Evolutionary conservation across 371 early-diverging fungal genomes (phyloP), one percentile per base, ranked within the genome.

Genomic region (Haplosporangium sp.): DNA sequence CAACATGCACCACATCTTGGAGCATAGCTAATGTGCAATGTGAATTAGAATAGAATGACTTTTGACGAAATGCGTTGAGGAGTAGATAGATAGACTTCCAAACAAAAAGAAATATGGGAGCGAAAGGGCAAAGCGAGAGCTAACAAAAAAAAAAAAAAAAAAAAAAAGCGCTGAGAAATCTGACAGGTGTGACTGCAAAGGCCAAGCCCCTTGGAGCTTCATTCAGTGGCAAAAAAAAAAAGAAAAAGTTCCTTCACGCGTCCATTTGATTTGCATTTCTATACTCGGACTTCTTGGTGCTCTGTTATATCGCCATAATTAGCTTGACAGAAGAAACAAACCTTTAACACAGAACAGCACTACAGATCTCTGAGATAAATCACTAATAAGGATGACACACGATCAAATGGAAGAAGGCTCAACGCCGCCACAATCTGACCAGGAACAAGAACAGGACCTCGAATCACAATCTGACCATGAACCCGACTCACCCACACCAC

Each of bases 1-100:
- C 63, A 58, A 82, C 63, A 60, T 75, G 76, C 10, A 72, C 70
- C 60, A 76, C n/a, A 38, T 69, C 58, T 37, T 76, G 67, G 13
- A 72, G 58, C 70, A 76, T 75, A 57, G 63, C 20, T 60, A 50
- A 48, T 44, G 35, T 37, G 20, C 59, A 45, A 44, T 67, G 67
- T 44, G 34, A 15, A 13, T 39, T 7, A 27, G 40, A 20, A 4
- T 38, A 10, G 37, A 55, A 55, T 55, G 55, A 27, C 19, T 20
- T 20, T 55, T 55, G 59, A 50, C 50, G 9, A 27, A 17, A 39
- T 20, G 3, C 1, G 34, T 38, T 59, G 50, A 59, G 44, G 34
- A 58, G 9, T 15, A 20, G 45, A 6, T 4, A 13, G 55, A 20
- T 7, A 13, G 27, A 19, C 52, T 52, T 44, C 13, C 8, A 10